These are phyloP conservation scores for Teratosphaeria nubilosa DNA, from an alignment of 2,329 filamentous ascomycete genomes.

Conservation along the genomic window DNA sequence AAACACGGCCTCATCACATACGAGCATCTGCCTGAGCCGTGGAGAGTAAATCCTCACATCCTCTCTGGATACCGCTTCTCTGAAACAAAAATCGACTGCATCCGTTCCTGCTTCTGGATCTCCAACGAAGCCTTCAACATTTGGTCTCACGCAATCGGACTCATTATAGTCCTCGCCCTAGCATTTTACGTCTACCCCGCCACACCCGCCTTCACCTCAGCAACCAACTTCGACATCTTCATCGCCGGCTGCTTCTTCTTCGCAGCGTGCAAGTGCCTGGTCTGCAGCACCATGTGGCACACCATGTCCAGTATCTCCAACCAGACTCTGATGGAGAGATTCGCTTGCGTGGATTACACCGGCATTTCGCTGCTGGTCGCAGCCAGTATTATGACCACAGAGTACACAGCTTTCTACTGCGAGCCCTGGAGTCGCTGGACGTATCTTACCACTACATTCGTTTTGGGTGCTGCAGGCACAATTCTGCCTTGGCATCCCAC, in stretches of 20 bases:
- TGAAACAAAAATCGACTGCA: conserved; percentile 80
- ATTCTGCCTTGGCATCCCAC: conserved; percentile 92
- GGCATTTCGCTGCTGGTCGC: conserved; percentile 92
- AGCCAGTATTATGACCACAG: conserved; percentile 93
- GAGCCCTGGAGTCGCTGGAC: conserved; percentile 76
- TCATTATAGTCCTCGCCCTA: conserved; percentile 76
- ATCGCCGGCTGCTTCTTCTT: conserved; percentile 94
- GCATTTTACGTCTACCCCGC: conserved; percentile 95
- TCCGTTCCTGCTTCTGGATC: conserved; percentile 67
- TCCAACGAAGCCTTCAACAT: conserved; percentile 97
- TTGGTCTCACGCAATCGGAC: conserved; percentile 86
- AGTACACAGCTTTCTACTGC: conserved; percentile 98
- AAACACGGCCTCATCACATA: conserved; percentile 79
- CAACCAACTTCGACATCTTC: conserved; percentile 77
- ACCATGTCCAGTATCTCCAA: conserved; percentile 97
- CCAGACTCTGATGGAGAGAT: conserved; percentile 79
- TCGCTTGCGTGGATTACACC: conserved; percentile 96
- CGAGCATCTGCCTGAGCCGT: conserved; percentile 80
- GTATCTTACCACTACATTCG: conserved; percentile 73
- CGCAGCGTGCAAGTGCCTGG: conserved; percentile 85
- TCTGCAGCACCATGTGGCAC: conserved; percentile 95
- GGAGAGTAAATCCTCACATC: conserved; percentile 93
- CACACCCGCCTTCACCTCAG: conserved; percentile 74
- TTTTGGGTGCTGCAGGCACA: conserved; percentile 75
- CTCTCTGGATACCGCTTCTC: conserved; percentile 84